Base-by-base conservation (phyloP, 306 rosid species). In the Dryas drummondii region DNA sequence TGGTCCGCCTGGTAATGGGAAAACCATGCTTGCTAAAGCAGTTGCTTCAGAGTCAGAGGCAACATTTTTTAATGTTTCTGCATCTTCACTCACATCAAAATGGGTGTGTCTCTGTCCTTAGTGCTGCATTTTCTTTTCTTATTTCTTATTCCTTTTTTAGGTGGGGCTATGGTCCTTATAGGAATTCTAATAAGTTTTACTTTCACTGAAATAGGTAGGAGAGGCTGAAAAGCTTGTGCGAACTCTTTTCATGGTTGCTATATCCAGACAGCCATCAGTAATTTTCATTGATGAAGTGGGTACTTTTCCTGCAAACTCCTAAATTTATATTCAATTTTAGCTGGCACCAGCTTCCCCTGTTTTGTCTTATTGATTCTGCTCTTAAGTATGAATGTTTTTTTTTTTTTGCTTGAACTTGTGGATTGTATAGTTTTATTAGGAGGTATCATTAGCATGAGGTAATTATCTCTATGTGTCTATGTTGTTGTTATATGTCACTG, bases 21-120 rank as follows among this genome's bases (percentile, higher is more conserved):
- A 94, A 84, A 94, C 98, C 61, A 91, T 94, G 98, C 96, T 94
- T 83, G 97, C 98, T 73, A 91, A 94, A 86, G 98, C 97, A 76
- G 97, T 94, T 19, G 98, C 98, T 75, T 91, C 98, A 73, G 98
- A 94, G 85, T 94, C 98, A 10, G 93, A 87, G 66, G 98, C 97
- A 49, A 94, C 98, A 57, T 94, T 94, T 85, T 94, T 94, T 79
- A 94, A 91, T 53, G 88, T 94, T 75, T 82, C 97, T 40, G 91
- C 98, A 49, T 92, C 98, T 76, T 90, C 97, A 68, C 89, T 94
- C 79, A 94, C 98, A 55, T 91, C 98, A 67, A 94, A 94, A 90
- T 94, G 98, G 98, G 98, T 92, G 61, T 66, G 81, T 85, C 79
- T 85, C 82, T 82, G 19, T 5, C 69, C 72, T 62, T 14, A 14